Percentiles rank a stretch among this genome's conserved stretches.
phyloP scores from a whole-genome alignment of 345 rosid species.

The Adansonia digitata region DNA sequence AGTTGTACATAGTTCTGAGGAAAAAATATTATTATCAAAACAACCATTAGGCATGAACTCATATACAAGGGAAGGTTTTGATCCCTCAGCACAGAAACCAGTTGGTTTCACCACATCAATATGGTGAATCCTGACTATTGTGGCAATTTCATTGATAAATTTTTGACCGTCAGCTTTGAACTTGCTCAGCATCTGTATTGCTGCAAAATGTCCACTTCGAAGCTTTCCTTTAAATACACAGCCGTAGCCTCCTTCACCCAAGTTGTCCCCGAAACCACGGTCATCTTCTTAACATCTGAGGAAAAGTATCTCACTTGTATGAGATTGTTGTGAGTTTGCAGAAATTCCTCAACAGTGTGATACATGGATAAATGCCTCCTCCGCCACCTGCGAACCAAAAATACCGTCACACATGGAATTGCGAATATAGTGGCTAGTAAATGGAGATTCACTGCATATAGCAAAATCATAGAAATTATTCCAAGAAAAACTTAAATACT shows the following conservation, averaged over 20 bases:
- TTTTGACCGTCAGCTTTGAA: slow-evolving; percentile 4
- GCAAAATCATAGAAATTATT: no score
- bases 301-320: background rate
- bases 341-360: background rate
- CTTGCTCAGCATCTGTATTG: background rate
- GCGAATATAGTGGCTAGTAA: background rate
- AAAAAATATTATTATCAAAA: slow-evolving; percentile 20
- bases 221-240: slow-evolving; percentile 7
- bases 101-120: slow-evolving; percentile 21
- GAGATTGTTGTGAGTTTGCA: background rate
- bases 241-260: slow-evolving; percentile 9
- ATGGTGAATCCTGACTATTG: slow-evolving; percentile 28
- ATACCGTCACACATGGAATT: background rate
- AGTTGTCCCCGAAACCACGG: background rate
- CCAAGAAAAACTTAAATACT: no score
- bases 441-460: no score
- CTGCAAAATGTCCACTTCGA: background rate
- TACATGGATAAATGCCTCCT: background rate
- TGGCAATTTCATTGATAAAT: slow-evolving; percentile 11
- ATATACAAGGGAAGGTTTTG: slow-evolving; percentile 19
- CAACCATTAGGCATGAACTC: slow-evolving; percentile 25
- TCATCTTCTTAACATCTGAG: background rate
- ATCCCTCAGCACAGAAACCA: slow-evolving; percentile 23
- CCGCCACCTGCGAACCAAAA: background rate
- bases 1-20: background rate